Conservation (phyloP, 257 asterid species). For the Vinca minor region DNA sequence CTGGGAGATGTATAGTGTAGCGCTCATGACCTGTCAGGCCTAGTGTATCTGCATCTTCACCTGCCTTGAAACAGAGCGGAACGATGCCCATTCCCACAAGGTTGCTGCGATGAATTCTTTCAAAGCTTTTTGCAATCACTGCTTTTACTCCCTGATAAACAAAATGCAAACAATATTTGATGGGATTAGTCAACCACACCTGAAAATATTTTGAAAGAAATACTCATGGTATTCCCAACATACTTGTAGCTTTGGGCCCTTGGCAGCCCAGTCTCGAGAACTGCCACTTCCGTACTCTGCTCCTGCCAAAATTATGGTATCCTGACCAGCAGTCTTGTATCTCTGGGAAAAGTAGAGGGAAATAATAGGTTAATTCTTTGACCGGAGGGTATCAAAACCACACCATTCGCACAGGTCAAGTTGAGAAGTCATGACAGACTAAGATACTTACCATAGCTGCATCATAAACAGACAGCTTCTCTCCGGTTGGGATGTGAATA, state of each 20-base stretch:
- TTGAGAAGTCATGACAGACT: neutral
- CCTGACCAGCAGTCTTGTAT: constrained; percentile 69
- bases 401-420: neutral
- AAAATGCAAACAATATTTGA: neutral
- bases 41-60: constrained; percentile 75
- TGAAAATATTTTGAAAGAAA: neutral
- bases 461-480: constrained; percentile 73
- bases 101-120: constrained; percentile 93
- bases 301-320: constrained; percentile 81
- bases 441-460: constrained; percentile 68
- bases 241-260: constrained; percentile 93
- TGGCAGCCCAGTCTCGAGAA: constrained; percentile 99
- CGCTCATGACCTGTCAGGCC: constrained; percentile 83
- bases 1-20: constrained; percentile 69
- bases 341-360: constrained; percentile 37
- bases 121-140: constrained; percentile 86
- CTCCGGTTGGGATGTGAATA: constrained; percentile 77
- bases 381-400: neutral
- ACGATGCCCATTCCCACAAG: constrained; percentile 91
- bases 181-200: neutral
- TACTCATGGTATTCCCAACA: constrained; percentile 3
- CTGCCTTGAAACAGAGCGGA: constrained; percentile 83
- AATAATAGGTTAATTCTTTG: neutral
- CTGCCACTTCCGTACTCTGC: constrained; percentile 99
- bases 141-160: constrained; percentile 80